phyloP scores from a whole-genome alignment of 192 early-diverging fungal genomes.

The Coemansia sp. region DNA sequence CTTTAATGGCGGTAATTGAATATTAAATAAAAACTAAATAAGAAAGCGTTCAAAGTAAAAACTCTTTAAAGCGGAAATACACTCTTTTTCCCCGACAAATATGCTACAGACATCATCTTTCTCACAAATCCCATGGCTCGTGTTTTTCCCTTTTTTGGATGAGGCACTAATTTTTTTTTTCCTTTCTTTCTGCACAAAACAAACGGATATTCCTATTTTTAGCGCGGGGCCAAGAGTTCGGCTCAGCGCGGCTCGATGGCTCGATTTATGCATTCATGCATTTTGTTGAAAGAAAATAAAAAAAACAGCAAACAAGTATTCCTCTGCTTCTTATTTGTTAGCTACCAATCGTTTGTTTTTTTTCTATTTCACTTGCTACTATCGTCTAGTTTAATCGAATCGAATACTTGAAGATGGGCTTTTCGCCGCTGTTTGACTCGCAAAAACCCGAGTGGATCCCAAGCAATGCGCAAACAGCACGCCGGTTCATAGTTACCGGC shows the following conservation, averaged over 20 bases:
- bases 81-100: neutral
- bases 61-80: neutral
- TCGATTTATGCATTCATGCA: neutral
- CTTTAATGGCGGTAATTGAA: neutral
- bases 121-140: neutral
- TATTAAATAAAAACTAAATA: neutral
- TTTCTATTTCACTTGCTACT: neutral
- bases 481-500: slow-evolving; percentile 47
- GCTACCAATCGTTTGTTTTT: neutral
- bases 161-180: neutral
- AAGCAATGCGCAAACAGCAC: slow-evolving; percentile 30
- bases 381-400: neutral
- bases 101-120: neutral
- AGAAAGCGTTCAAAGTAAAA: neutral
- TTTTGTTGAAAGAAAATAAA: neutral
- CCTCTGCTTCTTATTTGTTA: neutral
- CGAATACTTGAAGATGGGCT: slow-evolving; percentile 25
- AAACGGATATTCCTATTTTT: neutral
- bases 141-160: neutral
- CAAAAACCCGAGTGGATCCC: slow-evolving; percentile 41
- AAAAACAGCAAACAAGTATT: neutral
- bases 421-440: slow-evolving; percentile 27
- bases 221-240: neutral
- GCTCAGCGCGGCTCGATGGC: neutral
- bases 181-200: neutral